phyloP scores from a whole-genome alignment of 78 protist species.

The Anaeramoeba ignava region DNA sequence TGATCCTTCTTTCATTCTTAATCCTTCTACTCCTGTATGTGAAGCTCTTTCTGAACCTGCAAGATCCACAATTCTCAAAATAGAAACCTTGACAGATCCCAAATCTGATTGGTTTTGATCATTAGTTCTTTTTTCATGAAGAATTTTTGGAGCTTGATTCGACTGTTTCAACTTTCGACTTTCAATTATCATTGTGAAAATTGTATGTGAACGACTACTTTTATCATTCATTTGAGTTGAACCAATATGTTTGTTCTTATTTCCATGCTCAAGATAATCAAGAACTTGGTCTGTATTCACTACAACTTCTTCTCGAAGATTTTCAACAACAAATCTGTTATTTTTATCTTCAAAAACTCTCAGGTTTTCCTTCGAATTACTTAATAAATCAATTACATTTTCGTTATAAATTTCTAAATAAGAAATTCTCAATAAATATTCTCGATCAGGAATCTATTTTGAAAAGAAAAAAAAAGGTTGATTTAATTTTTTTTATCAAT shows the following conservation, averaged over 20 bases:
- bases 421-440: neutral
- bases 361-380: neutral
- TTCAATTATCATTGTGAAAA: neutral
- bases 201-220: neutral
- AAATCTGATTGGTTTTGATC: neutral
- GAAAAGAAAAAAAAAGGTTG: neutral
- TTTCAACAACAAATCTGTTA: neutral
- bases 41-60: neutral
- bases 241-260: neutral
- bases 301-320: neutral
- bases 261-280: neutral
- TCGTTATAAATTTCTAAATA: constrained; percentile 2
- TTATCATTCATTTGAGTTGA: neutral
- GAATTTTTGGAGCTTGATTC: neutral
- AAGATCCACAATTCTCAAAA: neutral
- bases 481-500: neutral
- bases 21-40: neutral
- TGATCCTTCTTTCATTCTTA: neutral
- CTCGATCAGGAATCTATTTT: neutral
- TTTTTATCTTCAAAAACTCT: neutral
- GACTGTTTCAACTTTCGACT: neutral
- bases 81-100: neutral
- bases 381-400: neutral
- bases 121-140: neutral
- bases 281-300: neutral